Evolutionary conservation across 176 grass and related monocot genomes (phyloP), one percentile per base, ranked within the genome.

Genomic region (Bolboschoenus planiculmis): DNA sequence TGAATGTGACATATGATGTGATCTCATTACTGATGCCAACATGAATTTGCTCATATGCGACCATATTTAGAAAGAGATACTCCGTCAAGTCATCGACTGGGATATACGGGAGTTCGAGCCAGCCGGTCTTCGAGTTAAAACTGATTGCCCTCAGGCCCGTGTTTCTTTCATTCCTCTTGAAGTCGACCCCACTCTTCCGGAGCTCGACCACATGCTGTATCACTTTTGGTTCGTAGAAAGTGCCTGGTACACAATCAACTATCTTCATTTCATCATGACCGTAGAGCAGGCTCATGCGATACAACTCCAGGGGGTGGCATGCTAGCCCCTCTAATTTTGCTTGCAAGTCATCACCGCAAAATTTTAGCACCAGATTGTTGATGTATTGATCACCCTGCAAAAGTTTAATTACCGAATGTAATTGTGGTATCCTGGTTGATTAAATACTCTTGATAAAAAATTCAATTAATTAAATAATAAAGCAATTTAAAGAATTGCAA

Each of bases 301-400:
- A 85, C 31, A 85, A 36, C 53, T 85, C 70, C 6, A 85, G 70
- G 6, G 83, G 70, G 55, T 85, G 83, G 24, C 35, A 42, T 27
- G 51, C 83, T 46, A 85, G 53, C 2, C 23, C 14, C 4, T 31
- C 15, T 20, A 58, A 14, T 23, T 13, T 20, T 34, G 34, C 35
- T 76, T 46, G 6, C 1, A 60, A 29, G 54, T 29, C 7, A 15
- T 72, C 23, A 44, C 21, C 21, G 0, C 16, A 78, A 36, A 78
- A 85, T 0, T 10, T 74, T 16, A 85, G 34, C 37, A 85, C 83
- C 35, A 85, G 37, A 31, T 21, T 3, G 15, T 85, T 85, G 10
- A 85, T 85, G 5, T 85, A 57, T 23, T 43, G 24, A 20, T 62
- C 71, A 53, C 18, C 50, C 50, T 53, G 50, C 14, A 53, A 53